These are phyloP conservation scores for Suillus tomentosus DNA, from an alignment of 768 basidiomycete genomes.

Conservation along the genomic window DNA sequence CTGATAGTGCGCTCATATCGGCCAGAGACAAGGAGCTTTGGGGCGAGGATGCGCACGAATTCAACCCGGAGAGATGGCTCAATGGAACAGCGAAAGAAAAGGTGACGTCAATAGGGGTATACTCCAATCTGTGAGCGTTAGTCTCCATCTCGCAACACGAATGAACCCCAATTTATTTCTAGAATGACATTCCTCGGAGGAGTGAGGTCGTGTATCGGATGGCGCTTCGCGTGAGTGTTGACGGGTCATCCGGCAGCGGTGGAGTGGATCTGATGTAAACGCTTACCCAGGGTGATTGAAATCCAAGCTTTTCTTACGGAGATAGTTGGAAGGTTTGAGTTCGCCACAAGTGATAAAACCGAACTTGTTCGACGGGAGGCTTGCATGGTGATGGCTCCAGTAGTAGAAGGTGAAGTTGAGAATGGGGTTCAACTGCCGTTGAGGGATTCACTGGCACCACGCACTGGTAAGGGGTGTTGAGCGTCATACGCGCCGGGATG, in stretches of 20 bases:
- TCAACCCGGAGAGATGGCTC: constrained; percentile 34
- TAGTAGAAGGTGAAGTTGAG: constrained; percentile 33
- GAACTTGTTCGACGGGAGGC: constrained; percentile 32
- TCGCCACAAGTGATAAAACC: constrained; percentile 35
- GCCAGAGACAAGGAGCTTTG: constrained; percentile 31
- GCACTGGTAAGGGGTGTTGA: constrained; percentile 7
- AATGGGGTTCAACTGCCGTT: constrained; percentile 37
- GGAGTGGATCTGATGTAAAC: constrained; percentile 4
- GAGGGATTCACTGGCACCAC: constrained; percentile 22
- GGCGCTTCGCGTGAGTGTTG: constrained; percentile 33
- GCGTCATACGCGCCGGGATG: neutral
- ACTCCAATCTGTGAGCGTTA: constrained; percentile 29
- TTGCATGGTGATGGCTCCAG: constrained; percentile 37
- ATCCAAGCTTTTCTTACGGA: constrained; percentile 62
- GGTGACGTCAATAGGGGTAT: constrained; percentile 26
- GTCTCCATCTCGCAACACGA: neutral
- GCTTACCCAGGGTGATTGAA: constrained; percentile 41
- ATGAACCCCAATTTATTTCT: neutral
- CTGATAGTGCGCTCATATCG: constrained; percentile 1
- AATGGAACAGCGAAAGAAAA: constrained; percentile 22
- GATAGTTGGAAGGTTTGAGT: constrained; percentile 54
- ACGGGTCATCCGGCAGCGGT: neutral
- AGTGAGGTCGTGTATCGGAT: constrained; percentile 29
- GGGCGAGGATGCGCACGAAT: constrained; percentile 34
- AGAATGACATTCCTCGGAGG: constrained; percentile 35